Percentiles rank a stretch among this genome's conserved stretches.
phyloP scores from a whole-genome alignment of 148 eudicot genomes.

The Rhododendron griersonianum region DNA sequence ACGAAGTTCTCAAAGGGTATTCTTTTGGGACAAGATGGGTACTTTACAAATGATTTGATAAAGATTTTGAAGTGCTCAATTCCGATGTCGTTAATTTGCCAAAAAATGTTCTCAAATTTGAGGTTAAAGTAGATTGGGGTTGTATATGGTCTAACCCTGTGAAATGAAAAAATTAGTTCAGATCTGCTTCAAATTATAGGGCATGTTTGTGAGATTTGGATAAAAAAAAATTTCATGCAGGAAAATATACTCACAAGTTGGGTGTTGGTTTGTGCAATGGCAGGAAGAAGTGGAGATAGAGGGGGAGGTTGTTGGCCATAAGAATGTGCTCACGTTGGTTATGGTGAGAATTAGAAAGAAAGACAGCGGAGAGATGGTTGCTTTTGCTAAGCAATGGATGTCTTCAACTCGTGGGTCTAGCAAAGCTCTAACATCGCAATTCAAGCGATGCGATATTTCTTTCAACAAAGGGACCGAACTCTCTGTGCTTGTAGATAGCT shows the following conservation, averaged over 20 bases:
- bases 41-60: neutral
- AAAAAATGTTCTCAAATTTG: neutral
- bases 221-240: neutral
- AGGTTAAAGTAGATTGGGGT: neutral
- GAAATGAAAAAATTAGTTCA: neutral
- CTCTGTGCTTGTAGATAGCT: neutral
- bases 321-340: conserved; percentile 14
- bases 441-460: neutral
- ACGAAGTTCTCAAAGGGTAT: too few relatives aligned
- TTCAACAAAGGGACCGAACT: neutral
- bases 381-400: conserved; percentile 27
- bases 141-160: neutral
- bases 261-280: neutral
- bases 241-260: neutral
- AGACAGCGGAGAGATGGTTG: conserved; percentile 15
- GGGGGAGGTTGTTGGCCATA: conserved; percentile 19
- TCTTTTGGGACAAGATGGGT: neutral
- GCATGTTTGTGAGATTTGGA: neutral
- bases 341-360: conserved; percentile 22
- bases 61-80: neutral
- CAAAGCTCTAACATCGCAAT: conserved; percentile 7
- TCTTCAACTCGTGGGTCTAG: conserved; percentile 9
- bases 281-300: conserved; percentile 34
- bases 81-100: neutral
- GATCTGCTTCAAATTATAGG: neutral